Evolutionary conservation across 2,329 filamentous ascomycete genomes (phyloP), one percentile per base, ranked within the genome.

Genomic region (Aspergillus costaricaensis): DNA sequence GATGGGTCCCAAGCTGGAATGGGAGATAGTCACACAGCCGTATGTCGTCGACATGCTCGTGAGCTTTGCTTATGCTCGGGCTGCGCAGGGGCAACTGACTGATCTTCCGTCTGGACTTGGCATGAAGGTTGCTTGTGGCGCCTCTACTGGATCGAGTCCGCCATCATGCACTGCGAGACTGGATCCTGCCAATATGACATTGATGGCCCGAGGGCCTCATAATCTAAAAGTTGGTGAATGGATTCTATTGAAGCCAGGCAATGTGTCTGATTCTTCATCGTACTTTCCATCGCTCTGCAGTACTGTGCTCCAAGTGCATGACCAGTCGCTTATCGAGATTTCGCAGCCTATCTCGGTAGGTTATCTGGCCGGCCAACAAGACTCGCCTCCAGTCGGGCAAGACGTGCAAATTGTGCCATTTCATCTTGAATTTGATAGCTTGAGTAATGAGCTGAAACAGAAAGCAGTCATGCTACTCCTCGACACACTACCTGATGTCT

Each of bases 41-140:
- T 86, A 88, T 58, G 91, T 96, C 0, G 90, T 96, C 12, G 93
- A 97, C 71, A 81, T 97, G 2, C 82, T 97, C 0, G 77, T 96
- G 50, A 93, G 87, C 74, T 91, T 97, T 71, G 93, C 91, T 73
- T 95, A 92, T 70, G 71, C 79, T 12, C 85, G 86, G 50, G 80
- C 87, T 5, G 67, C 65, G 5, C 59, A 60, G 9, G 63, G 52
- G 12, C 62, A 67, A 14, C 73, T 88, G 25, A 77, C 76, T 38
- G 81, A 85, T 56, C 85, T 87, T 54, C 86, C 87, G 0, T 77
- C 75, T 39, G 86, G 86, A 2, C 80, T 88, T 55, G 81, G 80
- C 19, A 69, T 88, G 44, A 79, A 75, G 52, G 81, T 87, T 5
- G 85, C 85, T 10, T 17, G 14, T 4, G 47, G 4, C 10, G 6